These are phyloP conservation scores for Petrea volubilis DNA, from an alignment of 257 asterid genomes.

Conservation along the genomic window DNA sequence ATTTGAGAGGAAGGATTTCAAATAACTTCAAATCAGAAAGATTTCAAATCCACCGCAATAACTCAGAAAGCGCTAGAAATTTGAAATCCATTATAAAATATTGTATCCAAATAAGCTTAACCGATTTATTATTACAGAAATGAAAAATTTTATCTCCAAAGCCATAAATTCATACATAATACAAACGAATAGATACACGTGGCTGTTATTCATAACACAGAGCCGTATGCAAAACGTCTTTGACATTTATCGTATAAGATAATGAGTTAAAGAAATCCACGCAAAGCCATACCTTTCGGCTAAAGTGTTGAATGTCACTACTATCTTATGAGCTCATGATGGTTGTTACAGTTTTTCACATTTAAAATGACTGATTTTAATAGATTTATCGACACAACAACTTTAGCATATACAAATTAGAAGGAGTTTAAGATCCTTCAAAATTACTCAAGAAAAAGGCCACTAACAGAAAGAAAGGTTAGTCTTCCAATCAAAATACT, in stretches of 20 bases:
- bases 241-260: constrained; percentile 31
- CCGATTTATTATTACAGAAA: too few species aligned
- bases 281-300: constrained; percentile 53
- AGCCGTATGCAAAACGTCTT: constrained; percentile 28
- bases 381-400: constrained; percentile 32
- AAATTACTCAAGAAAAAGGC: constrained; percentile 39
- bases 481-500: constrained; percentile 34
- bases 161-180: neutral
- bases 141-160: too few species aligned
- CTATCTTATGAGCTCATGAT: constrained; percentile 39
- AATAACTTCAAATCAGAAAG: too few species aligned
- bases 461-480: constrained; percentile 49
- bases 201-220: constrained; percentile 11
- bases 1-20: too few species aligned
- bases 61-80: too few species aligned
- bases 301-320: constrained; percentile 50
- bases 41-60: too few species aligned
- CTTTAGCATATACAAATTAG: constrained; percentile 29
- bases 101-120: too few species aligned
- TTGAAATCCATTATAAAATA: too few species aligned
- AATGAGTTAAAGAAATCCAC: constrained; percentile 38
- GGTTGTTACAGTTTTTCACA: constrained; percentile 40
- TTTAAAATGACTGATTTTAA: constrained; percentile 28
- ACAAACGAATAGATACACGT: constrained; percentile 14
- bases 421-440: constrained; percentile 31